Conservation (phyloP, 345 rosid genomes). For the Moricandia arvensis region DNA sequence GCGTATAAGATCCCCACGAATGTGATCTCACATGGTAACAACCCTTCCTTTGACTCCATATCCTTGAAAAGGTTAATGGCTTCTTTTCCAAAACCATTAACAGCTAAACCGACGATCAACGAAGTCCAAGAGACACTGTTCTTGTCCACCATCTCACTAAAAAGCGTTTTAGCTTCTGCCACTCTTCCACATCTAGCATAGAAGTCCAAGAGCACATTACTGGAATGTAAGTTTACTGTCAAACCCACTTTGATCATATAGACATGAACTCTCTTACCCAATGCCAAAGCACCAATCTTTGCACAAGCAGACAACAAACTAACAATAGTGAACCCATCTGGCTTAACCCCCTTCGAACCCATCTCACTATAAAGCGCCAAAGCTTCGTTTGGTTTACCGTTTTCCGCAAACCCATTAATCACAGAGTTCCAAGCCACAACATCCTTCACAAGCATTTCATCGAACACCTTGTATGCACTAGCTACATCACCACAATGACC, state of each 20-base stretch:
- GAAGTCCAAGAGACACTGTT: constrained; percentile 80
- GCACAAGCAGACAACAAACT: constrained; percentile 76
- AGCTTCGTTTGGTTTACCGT: constrained; percentile 67
- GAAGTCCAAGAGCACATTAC: constrained; percentile 71
- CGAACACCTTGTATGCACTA: constrained; percentile 67
- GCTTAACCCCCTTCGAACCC: constrained; percentile 51
- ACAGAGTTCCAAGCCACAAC: constrained; percentile 90
- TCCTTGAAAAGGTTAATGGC: constrained; percentile 57
- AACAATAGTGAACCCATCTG: constrained; percentile 82
- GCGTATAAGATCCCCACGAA: constrained; percentile 81
- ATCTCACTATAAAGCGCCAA: constrained; percentile 54
- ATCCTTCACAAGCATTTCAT: constrained; percentile 59
- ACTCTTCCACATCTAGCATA: constrained; percentile 72
- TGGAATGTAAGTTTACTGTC: constrained; percentile 48
- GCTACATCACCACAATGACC: constrained; percentile 46
- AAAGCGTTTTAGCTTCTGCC: constrained; percentile 51
- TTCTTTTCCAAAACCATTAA: constrained; percentile 79
- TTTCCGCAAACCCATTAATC: constrained; percentile 75
- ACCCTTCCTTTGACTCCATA: constrained; percentile 48
- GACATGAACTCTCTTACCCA: constrained; percentile 69
- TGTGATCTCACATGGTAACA: constrained; percentile 62
- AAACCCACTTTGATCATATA: constrained; percentile 57
- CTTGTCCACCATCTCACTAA: constrained; percentile 56
- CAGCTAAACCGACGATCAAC: constrained; percentile 77
- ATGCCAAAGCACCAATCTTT: constrained; percentile 67